phyloP scores from a whole-genome alignment of 768 basidiomycete genomes.

The Pleurotus pulmonarius region DNA sequence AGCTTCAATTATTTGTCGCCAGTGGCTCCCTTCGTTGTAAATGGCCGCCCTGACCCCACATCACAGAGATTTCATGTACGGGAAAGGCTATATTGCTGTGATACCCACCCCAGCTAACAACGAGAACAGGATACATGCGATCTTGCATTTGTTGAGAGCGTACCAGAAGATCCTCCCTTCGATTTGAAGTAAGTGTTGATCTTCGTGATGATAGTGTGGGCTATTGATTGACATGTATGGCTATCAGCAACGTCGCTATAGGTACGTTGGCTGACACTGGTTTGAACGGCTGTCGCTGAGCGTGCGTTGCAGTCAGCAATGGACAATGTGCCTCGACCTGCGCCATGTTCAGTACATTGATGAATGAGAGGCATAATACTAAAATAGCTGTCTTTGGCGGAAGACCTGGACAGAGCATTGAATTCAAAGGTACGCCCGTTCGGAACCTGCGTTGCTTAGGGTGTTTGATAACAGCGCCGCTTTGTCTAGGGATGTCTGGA shows the following conservation, averaged over 20 bases:
- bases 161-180: conserved; percentile 34
- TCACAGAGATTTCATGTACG: conserved; percentile 44
- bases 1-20: conserved; percentile 44
- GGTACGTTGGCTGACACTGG: conserved; percentile 22
- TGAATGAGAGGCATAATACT: conserved; percentile 52
- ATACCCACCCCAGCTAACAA: conserved; percentile 3
- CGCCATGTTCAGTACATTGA: conserved; percentile 59
- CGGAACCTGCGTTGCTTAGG: neutral
- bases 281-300: neutral
- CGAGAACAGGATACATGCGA: conserved; percentile 35
- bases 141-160: conserved; percentile 23
- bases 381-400: conserved; percentile 57
- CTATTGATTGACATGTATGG: neutral
- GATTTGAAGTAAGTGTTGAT: conserved; percentile 26
- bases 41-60: conserved; percentile 38
- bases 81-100: conserved; percentile 16
- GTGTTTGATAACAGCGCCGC: neutral
- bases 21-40: conserved; percentile 35
- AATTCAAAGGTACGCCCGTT: conserved; percentile 42
- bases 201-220: neutral
- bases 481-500: conserved; percentile 43
- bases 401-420: conserved; percentile 43
- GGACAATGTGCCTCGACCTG: conserved; percentile 59
- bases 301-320: conserved; percentile 29
- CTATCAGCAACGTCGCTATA: conserved; percentile 38